Evolutionary conservation across 441 rosid genomes (phyloP), one percentile per base, ranked within the genome.

Genomic region (Sinapis alba): DNA sequence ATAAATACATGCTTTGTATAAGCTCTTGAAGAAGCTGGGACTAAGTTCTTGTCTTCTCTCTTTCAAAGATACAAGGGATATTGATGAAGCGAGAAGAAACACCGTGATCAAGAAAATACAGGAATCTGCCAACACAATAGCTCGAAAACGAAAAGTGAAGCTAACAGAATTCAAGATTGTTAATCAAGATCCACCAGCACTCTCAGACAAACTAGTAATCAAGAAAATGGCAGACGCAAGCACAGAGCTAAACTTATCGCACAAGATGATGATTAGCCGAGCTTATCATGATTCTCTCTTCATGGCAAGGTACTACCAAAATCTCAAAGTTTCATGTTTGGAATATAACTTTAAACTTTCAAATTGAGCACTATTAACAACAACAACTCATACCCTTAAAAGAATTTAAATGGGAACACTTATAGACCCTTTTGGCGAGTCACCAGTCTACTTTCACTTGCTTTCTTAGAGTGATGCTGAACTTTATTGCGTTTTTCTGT

Each of bases 261-360:
- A 87, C 72, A 90, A 88, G 84, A 75, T 77, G 72, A 92, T 94
- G 97, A 87, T 92, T 47, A 94, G 99, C 87, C 85, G 98, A 86
- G 99, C 97, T 79, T 94, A 94, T 78, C 99, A 94, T 62, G 98
- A 94, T 86, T 89, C 99, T 16, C 82, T 92, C 69, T 94, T 94
- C 80, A 88, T 94, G 97, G 97, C 97, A 59, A 94, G 99, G 99
- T 94, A 82, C 71, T 66, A 12, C 68, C 21, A 36, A 59, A 12
- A 1, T 12, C 13, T 71, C 1, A 59, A 54, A 5, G 32, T 64
- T 56, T 73, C 50, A 6, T 57, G 50, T 65, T 41, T 8, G 7
- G 6, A 65, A 19, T 27, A 54, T 13, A 13, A 41, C 12, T 2
- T 5, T 28, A 59, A 43, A 58, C 59, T 21, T 20, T 7, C 18